Base-by-base conservation (phyloP, 2,329 filamentous ascomycete genomes). In the Beauveria caledonica region DNA sequence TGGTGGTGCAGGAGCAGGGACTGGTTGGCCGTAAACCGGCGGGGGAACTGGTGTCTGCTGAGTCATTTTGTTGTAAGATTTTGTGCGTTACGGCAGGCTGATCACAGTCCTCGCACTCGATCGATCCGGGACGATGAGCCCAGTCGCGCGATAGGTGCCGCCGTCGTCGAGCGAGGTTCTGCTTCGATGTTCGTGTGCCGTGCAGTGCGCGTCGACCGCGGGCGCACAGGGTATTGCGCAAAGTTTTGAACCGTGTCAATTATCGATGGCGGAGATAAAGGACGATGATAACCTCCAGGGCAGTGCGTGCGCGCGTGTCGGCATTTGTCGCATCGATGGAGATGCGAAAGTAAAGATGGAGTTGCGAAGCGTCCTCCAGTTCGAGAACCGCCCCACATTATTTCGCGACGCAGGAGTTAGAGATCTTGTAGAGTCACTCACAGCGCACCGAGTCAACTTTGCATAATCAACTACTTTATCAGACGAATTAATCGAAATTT, bases 1-100 rank as follows among this genome's bases (percentile, higher is more conserved):
- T 9, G 64, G 54, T n/a, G 55, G 57, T 60, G 70, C 69, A 27
- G 74, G 74, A 59, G 73, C 69, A 29, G 72, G 69, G 29, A 66
- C 68, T 21, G 72, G 68, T 62, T 72, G 70, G 27, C 68, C 68
- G 58, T 59, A 59, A 3, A 59, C 57, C 10, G 57, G 57, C 10
- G 49, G 57, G 39, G 57, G 57, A 8, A 59, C 57, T 25, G 57
- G 57, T 27, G 57, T 59, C 15, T 59, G 57, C 40, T 59, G 57
- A 15, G 57, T 59, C 57, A 59, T 59, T 3, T 19, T 59, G 48
- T 42, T 9, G 10, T 3, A 19, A 23, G 33, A 19, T 13, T n/a
- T 7, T 13, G 27, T 3, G 27, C 10, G 9, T n/a, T 21, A 36
- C 33, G 13, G 13, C 33, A 36, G 11, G 33, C 15, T 36, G 33